These are phyloP conservation scores for Leccinum pachyderme DNA, from an alignment of 1,284 basidiomycete genomes.

Conservation along the genomic window DNA sequence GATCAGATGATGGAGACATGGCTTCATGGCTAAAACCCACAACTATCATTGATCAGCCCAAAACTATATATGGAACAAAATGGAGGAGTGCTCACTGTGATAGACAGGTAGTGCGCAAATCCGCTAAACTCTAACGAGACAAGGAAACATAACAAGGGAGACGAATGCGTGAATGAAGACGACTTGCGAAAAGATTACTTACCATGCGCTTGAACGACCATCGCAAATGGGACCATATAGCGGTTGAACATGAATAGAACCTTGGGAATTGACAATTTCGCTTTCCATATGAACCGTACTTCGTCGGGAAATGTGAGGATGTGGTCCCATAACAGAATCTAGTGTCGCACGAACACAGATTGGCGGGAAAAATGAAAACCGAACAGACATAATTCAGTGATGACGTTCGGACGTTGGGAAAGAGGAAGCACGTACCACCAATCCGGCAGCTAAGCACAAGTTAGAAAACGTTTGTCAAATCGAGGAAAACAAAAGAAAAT, in stretches of 20 bases:
- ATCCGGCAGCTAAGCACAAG: slow-evolving; percentile 17
- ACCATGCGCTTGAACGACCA: slow-evolving; percentile 42
- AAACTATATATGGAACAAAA: not conserved
- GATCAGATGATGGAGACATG: not conserved
- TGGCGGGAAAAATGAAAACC: not conserved
- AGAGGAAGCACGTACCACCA: slow-evolving; percentile 20
- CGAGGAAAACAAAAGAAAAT: not conserved
- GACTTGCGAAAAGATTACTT: slow-evolving; percentile 1
- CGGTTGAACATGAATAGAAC: slow-evolving; percentile 46
- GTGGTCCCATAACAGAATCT: slow-evolving; percentile 52
- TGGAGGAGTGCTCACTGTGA: slow-evolving; percentile 14
- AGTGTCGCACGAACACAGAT: not conserved
- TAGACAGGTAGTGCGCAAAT: slow-evolving; percentile 7
- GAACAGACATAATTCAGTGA: not conserved
- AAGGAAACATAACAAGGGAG: not conserved
- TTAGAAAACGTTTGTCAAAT: not conserved
- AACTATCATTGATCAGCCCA: slow-evolving; percentile 6
- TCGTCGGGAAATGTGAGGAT: slow-evolving; percentile 46
- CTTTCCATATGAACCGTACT: slow-evolving; percentile 45
- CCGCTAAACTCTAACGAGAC: slow-evolving; percentile 29
- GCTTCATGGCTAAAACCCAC: slow-evolving; percentile 9
- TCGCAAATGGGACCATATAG: slow-evolving; percentile 42
- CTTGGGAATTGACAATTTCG: slow-evolving; percentile 41
- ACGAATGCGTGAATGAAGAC: not conserved
- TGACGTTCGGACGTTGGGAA: not conserved